Evolutionary conservation across 2,329 filamentous ascomycete species (phyloP), one percentile per base, ranked within the genome.

Genomic region (Fusarium torulosum): DNA sequence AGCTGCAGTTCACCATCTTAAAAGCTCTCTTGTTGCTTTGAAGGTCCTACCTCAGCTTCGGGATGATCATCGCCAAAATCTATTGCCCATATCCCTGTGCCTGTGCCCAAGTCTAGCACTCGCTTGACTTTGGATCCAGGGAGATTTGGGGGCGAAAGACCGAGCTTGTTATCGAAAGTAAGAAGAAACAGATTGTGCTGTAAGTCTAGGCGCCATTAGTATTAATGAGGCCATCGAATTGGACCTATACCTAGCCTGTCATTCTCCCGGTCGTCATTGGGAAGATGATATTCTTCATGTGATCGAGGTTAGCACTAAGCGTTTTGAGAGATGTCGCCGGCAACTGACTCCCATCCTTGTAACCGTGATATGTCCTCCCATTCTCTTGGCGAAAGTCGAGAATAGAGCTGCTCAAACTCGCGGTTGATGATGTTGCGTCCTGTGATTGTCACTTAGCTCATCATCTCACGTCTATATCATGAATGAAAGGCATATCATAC

Each of bases 31-130:
- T 4, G 4, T 21, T 7, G 14, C 7, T 21, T 5, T 7, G 10
- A 9, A 25, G 25, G 25, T 37, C 15, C 9, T 49, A 59, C 55
- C 31, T 59, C 51, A 10, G 56, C 35, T 27, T 59, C 25, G 3
- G 56, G 37, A 40, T 59, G 50, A 10, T 59, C 56, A 14, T 59
- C 56, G 15, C 20, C 38, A 21, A 47, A 59, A 25, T 54, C 54
- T 2, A 25, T 25, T 25, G 25, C 25, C 25, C 25, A 25, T 25
- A 25, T 25, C 25, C 25, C 25, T 25, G 25, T 25, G 25, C 25
- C 25, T 25, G 25, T 25, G 25, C 25, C 25, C 25, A 25, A 25
- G 25, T 25, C 25, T 9, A 25, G 10, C 1, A 25, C 8, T 10
- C 25, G 25, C 25, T 25, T 25, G 25, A 25, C 25, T 25, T 25